Evolutionary conservation across 371 early-diverging fungal species (phyloP).

Genomic region (Apophysomyces trapeziformis): DNA sequence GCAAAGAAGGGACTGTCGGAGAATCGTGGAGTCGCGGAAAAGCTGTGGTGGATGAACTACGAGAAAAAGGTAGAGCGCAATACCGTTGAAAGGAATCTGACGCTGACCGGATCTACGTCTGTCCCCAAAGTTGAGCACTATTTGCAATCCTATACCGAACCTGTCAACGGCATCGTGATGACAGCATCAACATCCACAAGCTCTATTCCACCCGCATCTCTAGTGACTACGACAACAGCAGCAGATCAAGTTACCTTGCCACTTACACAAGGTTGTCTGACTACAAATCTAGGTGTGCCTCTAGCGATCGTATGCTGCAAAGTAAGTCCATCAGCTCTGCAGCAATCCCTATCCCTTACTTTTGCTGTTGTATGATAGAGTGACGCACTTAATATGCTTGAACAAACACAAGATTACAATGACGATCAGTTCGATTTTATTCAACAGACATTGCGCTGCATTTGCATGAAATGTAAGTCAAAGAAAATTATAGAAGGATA

Average conservation of each 20-base stretch:
- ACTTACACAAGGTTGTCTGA: constrained; percentile 73
- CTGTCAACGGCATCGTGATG: constrained; percentile 34
- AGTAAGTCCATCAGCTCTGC: constrained; percentile 41
- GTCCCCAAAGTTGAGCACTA: constrained; percentile 50
- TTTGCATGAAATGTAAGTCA: constrained; percentile 82
- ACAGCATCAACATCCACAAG: constrained; percentile 46
- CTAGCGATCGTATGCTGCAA: constrained; percentile 87
- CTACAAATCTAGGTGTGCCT: constrained; percentile 83
- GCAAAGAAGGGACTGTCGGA: constrained; percentile 43
- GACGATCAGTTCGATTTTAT: constrained; percentile 93
- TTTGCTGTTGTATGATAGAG: constrained; percentile 53
- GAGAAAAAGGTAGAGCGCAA: constrained; percentile 60
- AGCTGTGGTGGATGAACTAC: constrained; percentile 67
- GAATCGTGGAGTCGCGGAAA: constrained; percentile 60
- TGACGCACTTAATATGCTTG: constrained; percentile 72
- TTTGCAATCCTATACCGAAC: constrained; percentile 57
- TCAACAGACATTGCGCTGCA: constrained; percentile 89
- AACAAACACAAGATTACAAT: constrained; percentile 78
- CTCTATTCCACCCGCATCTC: constrained; percentile 29
- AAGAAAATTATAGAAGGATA: neutral
- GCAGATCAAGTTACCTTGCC: constrained; percentile 64
- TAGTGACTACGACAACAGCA: constrained; percentile 14
- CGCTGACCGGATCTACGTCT: neutral
- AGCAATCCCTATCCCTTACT: neutral
- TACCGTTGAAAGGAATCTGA: neutral